Evolutionary conservation across 345 rosid genomes (phyloP).

Genomic region (Citrus sinensis): DVS_A1.0 CM039163.1:32208001-32208500

Average conservation of each 20-base stretch:
- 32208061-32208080: slow-evolving; percentile 67
- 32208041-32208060: slow-evolving; percentile 74
- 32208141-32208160: neutral
- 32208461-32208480: neutral
- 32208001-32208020: slow-evolving; percentile 79
- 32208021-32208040: slow-evolving; percentile 58
- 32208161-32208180: neutral
- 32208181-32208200: slow-evolving; percentile 32
- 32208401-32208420: neutral
- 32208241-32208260: slow-evolving; percentile 58
- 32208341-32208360: slow-evolving; percentile 43
- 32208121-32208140: slow-evolving; percentile 36
- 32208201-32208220: slow-evolving; percentile 97
- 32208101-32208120: slow-evolving; percentile 68
- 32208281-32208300: slow-evolving; percentile 74
- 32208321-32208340: slow-evolving; percentile 53
- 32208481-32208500: slow-evolving; percentile 10
- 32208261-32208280: slow-evolving; percentile 73
- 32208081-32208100: neutral
- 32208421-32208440: neutral
- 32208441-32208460: neutral
- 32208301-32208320: slow-evolving; percentile 69
- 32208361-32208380: slow-evolving; percentile 91
- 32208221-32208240: slow-evolving; percentile 74
- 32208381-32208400: neutral